Base-by-base conservation (phyloP, 2,329 filamentous ascomycete genomes). In the Dothistroma septosporum region DNA sequence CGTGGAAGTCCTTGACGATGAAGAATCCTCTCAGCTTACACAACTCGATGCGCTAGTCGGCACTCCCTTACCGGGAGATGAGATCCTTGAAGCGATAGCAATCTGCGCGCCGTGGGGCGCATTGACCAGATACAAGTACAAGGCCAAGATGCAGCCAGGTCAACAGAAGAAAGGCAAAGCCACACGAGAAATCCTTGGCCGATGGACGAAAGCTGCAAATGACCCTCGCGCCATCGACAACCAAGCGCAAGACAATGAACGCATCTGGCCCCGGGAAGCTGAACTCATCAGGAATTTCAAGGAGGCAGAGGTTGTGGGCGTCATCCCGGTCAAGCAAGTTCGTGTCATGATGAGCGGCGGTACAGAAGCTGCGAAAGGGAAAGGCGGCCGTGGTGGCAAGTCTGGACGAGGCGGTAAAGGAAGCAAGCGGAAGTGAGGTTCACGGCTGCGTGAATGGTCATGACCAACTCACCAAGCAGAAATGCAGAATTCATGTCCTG, bases 111-210 rank as follows among this genome's bases (percentile, higher is more conserved):
- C 85, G 1, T 87, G 85, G 85, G 77, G 79, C n/a, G 82, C 85
- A 0, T 74, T 87, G 58, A 77, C 80, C 76, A 85, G 84, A 59
- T 90, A 89, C 77, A 97, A 97, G 77, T 97, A 97, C 80, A 95
- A 95, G 76, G 90, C 87, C 57, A 99, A 99, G 79, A 76, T 99
- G 69, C 94, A 97, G 76, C 94, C 94, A 0, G 94, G 94, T 0
- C 77, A 86, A 0, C 83, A 88, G 65, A 99, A 97, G 82, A 96
- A 96, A 78, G 93, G 94, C 10, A 97, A 97, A 74, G 92, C 92
- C 0, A 86, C 96, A 53, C 91, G 90, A 73, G 93, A 97, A 76
- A 88, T 97, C 33, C 76, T 97, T n/a, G 86, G 87, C 53, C 83
- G 84, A 61, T 97, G 93, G 92, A 83, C 88, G 65, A 76, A 81